Conservation (phyloP, 2,329 filamentous ascomycete genomes). For the Fusarium circinatum region DNA sequence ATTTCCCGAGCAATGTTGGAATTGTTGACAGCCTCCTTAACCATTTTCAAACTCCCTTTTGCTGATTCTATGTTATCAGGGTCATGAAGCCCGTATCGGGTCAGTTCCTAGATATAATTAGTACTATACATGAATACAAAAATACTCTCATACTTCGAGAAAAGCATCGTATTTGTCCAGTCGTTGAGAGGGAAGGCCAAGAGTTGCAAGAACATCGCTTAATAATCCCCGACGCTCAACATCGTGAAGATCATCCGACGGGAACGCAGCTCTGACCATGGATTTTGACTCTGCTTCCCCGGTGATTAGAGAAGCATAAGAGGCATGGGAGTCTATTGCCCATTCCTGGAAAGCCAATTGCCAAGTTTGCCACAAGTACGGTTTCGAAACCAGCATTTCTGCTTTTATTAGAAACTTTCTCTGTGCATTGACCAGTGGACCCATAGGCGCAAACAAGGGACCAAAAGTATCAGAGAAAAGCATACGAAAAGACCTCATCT, state of each 20-base stretch:
- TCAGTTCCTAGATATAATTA: accelerated
- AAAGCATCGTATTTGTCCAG: neutral
- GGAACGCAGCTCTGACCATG: neutral
- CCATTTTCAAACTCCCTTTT: accelerated
- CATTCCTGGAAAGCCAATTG: neutral
- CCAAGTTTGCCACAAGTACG: accelerated
- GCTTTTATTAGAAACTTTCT: accelerated
- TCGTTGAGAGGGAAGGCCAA: accelerated
- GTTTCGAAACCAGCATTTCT: accelerated
- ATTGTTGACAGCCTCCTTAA: accelerated
- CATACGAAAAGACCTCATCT: accelerated
- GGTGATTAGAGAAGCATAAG: accelerated
- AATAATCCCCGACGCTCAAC: accelerated
- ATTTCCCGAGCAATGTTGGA: accelerated
- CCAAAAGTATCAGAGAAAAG: accelerated
- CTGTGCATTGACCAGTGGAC: accelerated
- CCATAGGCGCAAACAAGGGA: accelerated
- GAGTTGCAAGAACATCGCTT: accelerated
- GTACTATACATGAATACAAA: accelerated
- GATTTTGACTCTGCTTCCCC: accelerated
- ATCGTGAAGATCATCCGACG: accelerated
- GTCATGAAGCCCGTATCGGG: accelerated
- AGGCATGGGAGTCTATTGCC: accelerated
- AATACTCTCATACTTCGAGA: accelerated
- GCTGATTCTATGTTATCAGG: accelerated